Evolutionary conservation across 2,329 filamentous ascomycete genomes (phyloP), one percentile per base, ranked within the genome.

Genomic region (Botrytis cinerea): DNA sequence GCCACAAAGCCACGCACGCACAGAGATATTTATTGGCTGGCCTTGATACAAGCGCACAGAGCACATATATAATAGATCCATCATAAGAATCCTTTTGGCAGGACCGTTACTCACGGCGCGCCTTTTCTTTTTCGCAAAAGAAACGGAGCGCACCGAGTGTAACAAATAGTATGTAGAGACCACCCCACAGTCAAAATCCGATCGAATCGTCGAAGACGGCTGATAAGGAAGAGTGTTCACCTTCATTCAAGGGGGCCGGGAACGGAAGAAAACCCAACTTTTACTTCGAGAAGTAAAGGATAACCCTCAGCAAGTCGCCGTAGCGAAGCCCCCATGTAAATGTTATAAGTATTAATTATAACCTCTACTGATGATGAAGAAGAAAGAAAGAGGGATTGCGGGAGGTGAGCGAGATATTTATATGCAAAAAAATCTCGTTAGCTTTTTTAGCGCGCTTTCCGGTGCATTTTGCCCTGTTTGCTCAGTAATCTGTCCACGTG

Each of bases 131-230:
- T 22, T 40, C 22, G 45, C 9, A 32, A 20, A 64, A 45, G 18
- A 2, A 8, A 25, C 35, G 35, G 35, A 38, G 22, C 10, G 32
- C n/a, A 14, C 16, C 18, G 5, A n/a, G n/a, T 51, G n/a, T n/a
- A n/a, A n/a, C n/a, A n/a, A n/a, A 71, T 67, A 67, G 46, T 73
- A 74, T 83, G 81, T 84, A 82, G 82, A 79, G 80, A 82, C 80
- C 79, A 81, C 82, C 83, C 83, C 83, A 84, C 83, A 84, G 82
- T 82, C 81, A 80, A 82, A 79, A 74, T 80, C 82, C 82, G 80
- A 76, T 75, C 73, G 77, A 77, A 78, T 75, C 76, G 80, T 76
- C 80, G 78, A 78, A 76, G 79, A 78, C 79, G 78, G 81, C 82
- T 84, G 83, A 78, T 83, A 82, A 82, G 82, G 83, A 83, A 83